phyloP scores from a whole-genome alignment of 805 yeast genomes.

The Myxozyma vanderwaltii region DNA sequence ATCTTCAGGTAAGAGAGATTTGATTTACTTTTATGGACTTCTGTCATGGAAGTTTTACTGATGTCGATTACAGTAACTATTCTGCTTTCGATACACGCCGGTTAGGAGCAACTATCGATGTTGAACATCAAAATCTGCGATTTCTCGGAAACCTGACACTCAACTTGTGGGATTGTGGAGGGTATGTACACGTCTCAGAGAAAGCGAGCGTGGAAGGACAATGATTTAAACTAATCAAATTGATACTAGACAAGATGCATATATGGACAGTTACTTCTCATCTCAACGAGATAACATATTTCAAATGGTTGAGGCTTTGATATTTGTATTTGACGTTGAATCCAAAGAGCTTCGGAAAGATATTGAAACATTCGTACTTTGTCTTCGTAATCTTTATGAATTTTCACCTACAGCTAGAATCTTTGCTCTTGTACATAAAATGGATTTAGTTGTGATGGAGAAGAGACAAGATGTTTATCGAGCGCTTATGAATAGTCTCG shows the following conservation, averaged over 20 bases:
- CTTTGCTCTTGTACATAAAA: conserved; percentile 88
- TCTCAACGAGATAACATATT: conserved; percentile 89
- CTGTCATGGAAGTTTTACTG: no score
- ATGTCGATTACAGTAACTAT: conserved; percentile 58
- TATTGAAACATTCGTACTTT: conserved; percentile 84
- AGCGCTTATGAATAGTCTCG: conserved; percentile 80
- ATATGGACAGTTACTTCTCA: conserved; percentile 90
- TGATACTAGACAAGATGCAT: conserved; percentile 76
- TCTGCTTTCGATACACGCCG: conserved; percentile 96
- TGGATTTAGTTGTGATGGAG: conserved; percentile 71
- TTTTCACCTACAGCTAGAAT: conserved; percentile 89
- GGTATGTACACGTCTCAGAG: no score
- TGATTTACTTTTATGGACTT: no score
- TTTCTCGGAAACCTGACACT: conserved; percentile 94
- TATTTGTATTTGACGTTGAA: conserved; percentile 95
- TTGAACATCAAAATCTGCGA: conserved; percentile 93
- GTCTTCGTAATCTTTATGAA: conserved; percentile 76
- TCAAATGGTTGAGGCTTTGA: conserved; percentile 91
- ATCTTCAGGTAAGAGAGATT: conserved; percentile 57
- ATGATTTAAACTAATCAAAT: not conserved
- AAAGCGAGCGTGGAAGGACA: no score
- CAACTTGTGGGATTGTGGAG: conserved; percentile 98
- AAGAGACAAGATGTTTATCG: conserved; percentile 61
- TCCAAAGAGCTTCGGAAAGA: conserved; percentile 89
- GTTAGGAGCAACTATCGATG: conserved; percentile 95